phyloP scores from a whole-genome alignment of 805 yeast species.

The Barnettozyma sp. region DNA sequence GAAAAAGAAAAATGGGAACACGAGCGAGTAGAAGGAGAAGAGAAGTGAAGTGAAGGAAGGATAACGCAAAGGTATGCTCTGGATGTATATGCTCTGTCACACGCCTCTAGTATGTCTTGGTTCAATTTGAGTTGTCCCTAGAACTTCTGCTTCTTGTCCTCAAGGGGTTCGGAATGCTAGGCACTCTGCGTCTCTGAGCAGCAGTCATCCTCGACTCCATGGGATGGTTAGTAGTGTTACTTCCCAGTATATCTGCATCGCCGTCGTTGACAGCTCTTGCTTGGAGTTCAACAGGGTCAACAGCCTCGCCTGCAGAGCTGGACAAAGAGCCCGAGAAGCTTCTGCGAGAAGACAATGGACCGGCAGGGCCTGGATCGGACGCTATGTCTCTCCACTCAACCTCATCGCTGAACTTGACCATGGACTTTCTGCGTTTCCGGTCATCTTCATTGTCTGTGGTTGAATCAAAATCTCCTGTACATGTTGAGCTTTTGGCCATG shows the following conservation, averaged over 20 bases:
- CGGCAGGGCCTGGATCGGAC: background rate
- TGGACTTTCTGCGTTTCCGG: constrained; percentile 1
- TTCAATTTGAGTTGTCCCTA: constrained; percentile 19
- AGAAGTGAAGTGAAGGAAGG: too few relatives aligned
- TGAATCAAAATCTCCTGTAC: too few relatives aligned
- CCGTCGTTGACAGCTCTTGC: background rate
- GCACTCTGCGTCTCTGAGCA: constrained; percentile 24
- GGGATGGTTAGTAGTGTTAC: background rate
- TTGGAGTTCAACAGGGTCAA: background rate
- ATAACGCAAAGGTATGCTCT: too few relatives aligned
- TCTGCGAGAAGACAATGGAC: background rate
- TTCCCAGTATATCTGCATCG: background rate
- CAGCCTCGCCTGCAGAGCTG: background rate
- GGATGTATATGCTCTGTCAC: too few relatives aligned
- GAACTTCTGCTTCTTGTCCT: constrained; percentile 25
- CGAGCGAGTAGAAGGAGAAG: too few relatives aligned
- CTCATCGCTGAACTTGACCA: constrained; percentile 5
- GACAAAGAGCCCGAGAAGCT: constrained; percentile 3
- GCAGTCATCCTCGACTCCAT: constrained; percentile 15
- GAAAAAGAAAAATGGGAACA: too few relatives aligned
- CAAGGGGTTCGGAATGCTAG: constrained; percentile 22
- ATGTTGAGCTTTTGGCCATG: too few relatives aligned
- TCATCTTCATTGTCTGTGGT: too few relatives aligned
- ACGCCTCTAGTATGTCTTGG: background rate
- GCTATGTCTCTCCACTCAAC: constrained; percentile 3